Percentiles rank a stretch among this genome's conserved stretches.
Evolutionary conservation across 148 eudicot species (phyloP).

Genomic region (Rhododendron ferrugineum): DNA sequence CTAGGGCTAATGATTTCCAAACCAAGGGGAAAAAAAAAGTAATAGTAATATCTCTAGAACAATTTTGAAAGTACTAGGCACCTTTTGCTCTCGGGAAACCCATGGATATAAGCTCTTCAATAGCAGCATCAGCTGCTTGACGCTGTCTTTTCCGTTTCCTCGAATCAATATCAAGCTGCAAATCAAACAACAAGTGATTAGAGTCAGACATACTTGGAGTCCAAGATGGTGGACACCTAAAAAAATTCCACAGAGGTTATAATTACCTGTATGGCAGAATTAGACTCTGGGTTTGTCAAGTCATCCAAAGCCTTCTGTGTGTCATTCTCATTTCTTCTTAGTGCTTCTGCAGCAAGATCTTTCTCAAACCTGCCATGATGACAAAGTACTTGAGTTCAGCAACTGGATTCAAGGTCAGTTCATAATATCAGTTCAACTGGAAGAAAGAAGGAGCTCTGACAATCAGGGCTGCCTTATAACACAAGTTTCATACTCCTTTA

Average conservation of each 20-base stretch:
- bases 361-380: constrained; percentile 53
- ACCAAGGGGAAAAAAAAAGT: background rate
- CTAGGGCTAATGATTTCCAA: background rate
- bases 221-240: background rate
- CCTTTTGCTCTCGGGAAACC: constrained; percentile 67
- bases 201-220: background rate
- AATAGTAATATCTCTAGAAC: too few relatives aligned
- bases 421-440: background rate
- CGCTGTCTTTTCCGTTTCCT: constrained; percentile 61
- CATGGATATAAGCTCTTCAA: constrained; percentile 54
- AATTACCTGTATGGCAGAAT: constrained; percentile 63
- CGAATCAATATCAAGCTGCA: constrained; percentile 67
- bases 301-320: constrained; percentile 72
- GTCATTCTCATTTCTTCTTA: constrained; percentile 88
- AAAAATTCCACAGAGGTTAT: background rate
- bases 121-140: constrained; percentile 27
- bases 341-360: constrained; percentile 88
- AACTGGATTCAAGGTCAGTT: background rate
- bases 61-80: constrained; percentile 10
- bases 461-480: background rate
- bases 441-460: background rate
- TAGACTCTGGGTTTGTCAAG: constrained; percentile 73
- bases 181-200: constrained; percentile 11
- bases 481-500: background rate
- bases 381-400: background rate